These are phyloP conservation scores for Curvularia eragrostidis DNA, from an alignment of 2,329 filamentous ascomycete species.

Conservation along the genomic window DNA sequence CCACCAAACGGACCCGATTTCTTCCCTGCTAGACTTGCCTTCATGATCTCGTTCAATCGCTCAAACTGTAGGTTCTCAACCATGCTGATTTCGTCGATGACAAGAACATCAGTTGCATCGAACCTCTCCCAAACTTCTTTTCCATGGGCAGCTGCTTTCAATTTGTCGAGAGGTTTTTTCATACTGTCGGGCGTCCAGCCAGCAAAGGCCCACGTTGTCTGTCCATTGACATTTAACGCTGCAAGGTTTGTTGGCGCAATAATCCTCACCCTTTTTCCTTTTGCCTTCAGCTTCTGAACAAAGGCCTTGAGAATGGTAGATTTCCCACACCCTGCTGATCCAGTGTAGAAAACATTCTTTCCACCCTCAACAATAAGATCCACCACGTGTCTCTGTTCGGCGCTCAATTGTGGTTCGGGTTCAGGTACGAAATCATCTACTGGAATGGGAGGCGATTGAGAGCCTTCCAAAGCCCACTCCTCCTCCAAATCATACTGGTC, in stretches of 20 bases:
- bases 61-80: conserved; percentile 63
- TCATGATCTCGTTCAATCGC: conserved; percentile 57
- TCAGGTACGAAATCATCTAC: conserved; percentile 4
- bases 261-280: conserved; percentile 55
- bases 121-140: conserved; percentile 51
- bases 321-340: conserved; percentile 68
- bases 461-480: neutral
- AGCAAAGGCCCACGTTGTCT: conserved; percentile 64
- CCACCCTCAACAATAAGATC: conserved; percentile 58
- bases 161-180: conserved; percentile 50
- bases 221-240: conserved; percentile 63
- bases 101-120: conserved; percentile 59
- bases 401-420: conserved; percentile 47
- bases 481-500: neutral
- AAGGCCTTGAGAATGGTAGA: conserved; percentile 62
- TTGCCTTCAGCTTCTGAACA: conserved; percentile 47
- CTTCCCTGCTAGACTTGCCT: conserved; percentile 39
- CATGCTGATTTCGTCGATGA: conserved; percentile 73
- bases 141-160: conserved; percentile 45
- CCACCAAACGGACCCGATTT: conserved; percentile 52
- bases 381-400: conserved; percentile 59
- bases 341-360: conserved; percentile 68
- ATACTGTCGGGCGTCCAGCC: conserved; percentile 61
- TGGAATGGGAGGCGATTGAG: neutral
- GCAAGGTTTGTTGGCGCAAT: conserved; percentile 67